Conservation (phyloP, 108 stramenopile genomes). For the Nitzschia sp. region DNA sequence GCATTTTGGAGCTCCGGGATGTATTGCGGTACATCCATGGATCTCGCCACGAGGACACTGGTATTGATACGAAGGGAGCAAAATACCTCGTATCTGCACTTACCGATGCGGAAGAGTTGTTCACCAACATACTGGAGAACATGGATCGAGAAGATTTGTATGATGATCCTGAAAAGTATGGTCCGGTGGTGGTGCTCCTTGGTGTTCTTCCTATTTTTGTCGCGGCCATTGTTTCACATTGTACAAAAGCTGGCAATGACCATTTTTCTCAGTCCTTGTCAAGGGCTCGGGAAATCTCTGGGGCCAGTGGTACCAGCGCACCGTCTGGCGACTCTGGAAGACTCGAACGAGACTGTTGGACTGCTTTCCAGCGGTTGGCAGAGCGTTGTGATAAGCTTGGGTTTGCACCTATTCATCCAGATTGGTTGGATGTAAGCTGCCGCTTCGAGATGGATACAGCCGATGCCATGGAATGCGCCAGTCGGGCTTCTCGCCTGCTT, state of each 20-base stretch:
- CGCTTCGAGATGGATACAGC: conserved; percentile 40
- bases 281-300: conserved; percentile 3
- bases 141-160: conserved; percentile 7
- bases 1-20: conserved; percentile 36
- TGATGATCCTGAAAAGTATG: conserved; percentile 4
- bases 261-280: conserved; percentile 28
- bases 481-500: conserved; percentile 42
- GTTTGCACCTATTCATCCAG: conserved; percentile 75
- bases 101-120: conserved; percentile 12
- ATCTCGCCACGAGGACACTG: neutral
- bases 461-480: conserved; percentile 51
- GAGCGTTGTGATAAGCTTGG: conserved; percentile 61
- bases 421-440: conserved; percentile 72
- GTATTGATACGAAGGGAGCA: neutral
- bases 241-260: conserved; percentile 54
- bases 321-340: conserved; percentile 39
- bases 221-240: conserved; percentile 52
- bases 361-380: conserved; percentile 49
- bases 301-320: conserved; percentile 21
- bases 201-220: conserved; percentile 56
- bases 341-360: conserved; percentile 11
- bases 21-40: conserved; percentile 17
- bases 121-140: neutral
- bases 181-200: conserved; percentile 38
- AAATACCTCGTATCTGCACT: conserved; percentile 19